A percentile compares a stretch with the other conserved stretches of the same genome.
Evolutionary conservation across 1,139 yeast genomes (phyloP).

Genomic region (Candida tropicalis): DNA sequence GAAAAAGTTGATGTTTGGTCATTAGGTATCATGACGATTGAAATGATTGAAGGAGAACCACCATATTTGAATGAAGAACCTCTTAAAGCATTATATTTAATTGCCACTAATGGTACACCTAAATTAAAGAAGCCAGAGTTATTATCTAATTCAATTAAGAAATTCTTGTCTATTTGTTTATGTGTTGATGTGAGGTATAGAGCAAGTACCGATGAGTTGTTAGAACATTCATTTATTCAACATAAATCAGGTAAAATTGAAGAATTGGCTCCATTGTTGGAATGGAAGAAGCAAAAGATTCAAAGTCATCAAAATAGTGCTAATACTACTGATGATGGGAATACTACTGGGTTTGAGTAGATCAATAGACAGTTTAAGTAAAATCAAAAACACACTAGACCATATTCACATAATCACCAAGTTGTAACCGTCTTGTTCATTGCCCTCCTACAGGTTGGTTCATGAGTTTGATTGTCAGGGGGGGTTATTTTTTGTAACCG

Average conservation of each 20-base stretch:
- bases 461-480: too few species aligned
- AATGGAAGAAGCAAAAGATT: conserved; percentile 52
- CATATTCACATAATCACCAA: too few species aligned
- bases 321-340: conserved; percentile 1
- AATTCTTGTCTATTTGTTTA: conserved; percentile 76
- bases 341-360: conserved; percentile 4
- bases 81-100: conserved; percentile 83
- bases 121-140: conserved; percentile 86
- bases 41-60: conserved; percentile 99
- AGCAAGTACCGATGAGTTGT: conserved; percentile 76
- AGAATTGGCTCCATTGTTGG: conserved; percentile 69
- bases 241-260: conserved; percentile 68
- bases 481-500: too few species aligned
- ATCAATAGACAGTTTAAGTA: too few species aligned
- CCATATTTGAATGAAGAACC: conserved; percentile 97
- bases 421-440: too few species aligned
- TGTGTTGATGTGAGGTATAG: conserved; percentile 85
- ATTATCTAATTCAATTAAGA: conserved; percentile 63
- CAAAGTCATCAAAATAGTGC: conserved; percentile 7
- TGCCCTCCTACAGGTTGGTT: too few species aligned
- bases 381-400: too few species aligned
- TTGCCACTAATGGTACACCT: conserved; percentile 97
- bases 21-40: conserved; percentile 95
- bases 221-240: conserved; percentile 69
- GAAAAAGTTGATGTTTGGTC: conserved; percentile 99